Evolutionary conservation across 495 filamentous ascomycete genomes (phyloP).

Genomic region (Talaromyces proteolyticus): DNA sequence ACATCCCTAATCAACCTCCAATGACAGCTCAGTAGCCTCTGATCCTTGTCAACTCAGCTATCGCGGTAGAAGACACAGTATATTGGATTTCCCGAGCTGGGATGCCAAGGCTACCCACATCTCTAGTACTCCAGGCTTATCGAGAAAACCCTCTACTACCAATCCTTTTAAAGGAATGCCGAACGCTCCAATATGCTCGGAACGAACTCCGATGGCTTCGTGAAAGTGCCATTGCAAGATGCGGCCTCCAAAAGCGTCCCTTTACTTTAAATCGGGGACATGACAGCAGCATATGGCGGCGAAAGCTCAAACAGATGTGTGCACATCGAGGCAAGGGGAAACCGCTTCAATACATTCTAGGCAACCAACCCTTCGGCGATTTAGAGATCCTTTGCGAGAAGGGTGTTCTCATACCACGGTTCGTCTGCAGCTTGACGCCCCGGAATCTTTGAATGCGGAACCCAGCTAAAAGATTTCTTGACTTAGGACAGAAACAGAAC

Average conservation of each 20-base stretch:
- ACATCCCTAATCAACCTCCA: too few relatives aligned
- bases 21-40: too few relatives aligned
- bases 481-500: conserved; percentile 64
- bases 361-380: conserved; percentile 80
- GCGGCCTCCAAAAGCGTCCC: conserved; percentile 2
- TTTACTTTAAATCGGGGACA: conserved; percentile 5
- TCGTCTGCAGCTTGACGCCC: not conserved
- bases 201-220: conserved; percentile 86
- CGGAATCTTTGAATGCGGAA: not conserved
- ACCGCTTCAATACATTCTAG: conserved; percentile 87
- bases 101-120: conserved; percentile 76
- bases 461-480: conserved; percentile 4
- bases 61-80: too few relatives aligned
- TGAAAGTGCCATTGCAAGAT: conserved; percentile 45
- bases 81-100: too few relatives aligned
- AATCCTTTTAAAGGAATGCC: conserved; percentile 62
- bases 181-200: conserved; percentile 57
- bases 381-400: conserved; percentile 69
- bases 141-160: conserved; percentile 54
- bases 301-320: conserved; percentile 44
- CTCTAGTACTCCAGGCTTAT: conserved; percentile 51
- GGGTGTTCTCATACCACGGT: conserved; percentile 85
- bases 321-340: conserved; percentile 52
- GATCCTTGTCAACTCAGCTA: too few relatives aligned
- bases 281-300: conserved; percentile 17